These are phyloP conservation scores for Periconia digitata DNA, from an alignment of 2,329 filamentous ascomycete species.

Conservation along the genomic window DNA sequence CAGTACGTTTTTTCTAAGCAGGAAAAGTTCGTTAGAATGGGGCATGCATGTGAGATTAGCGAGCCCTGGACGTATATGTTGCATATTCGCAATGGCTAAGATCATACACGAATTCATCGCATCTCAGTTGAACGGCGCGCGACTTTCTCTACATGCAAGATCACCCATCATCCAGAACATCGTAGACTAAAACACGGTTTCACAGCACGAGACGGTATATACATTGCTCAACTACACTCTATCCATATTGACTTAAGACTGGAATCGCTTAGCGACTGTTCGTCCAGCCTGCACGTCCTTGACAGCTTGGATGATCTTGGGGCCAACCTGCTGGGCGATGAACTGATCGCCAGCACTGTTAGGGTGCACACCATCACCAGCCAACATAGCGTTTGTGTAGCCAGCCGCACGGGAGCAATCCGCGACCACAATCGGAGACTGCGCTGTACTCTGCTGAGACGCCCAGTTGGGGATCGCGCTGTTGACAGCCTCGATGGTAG, in stretches of 20 bases:
- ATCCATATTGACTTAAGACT: neutral
- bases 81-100: too few species aligned
- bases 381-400: conserved; percentile 1
- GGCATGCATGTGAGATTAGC: too few species aligned
- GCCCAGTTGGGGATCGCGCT: conserved; percentile 1
- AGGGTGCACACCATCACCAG: neutral
- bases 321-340: conserved; percentile 1
- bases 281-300: neutral
- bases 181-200: too few species aligned
- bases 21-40: too few species aligned
- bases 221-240: neutral
- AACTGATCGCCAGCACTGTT: conserved; percentile 1
- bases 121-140: too few species aligned
- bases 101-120: too few species aligned
- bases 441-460: neutral
- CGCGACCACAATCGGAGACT: conserved; percentile 2
- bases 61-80: too few species aligned
- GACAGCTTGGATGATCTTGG: neutral
- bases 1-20: too few species aligned
- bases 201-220: too few species aligned
- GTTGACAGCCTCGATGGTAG: neutral
- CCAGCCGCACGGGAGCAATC: conserved; percentile 2
- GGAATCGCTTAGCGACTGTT: neutral
- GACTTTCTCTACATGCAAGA: too few species aligned
- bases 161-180: too few species aligned